Evolutionary conservation across 805 yeast species (phyloP), one percentile per base, ranked within the genome.

Genomic region (Suhomyces pyralidae): DNA sequence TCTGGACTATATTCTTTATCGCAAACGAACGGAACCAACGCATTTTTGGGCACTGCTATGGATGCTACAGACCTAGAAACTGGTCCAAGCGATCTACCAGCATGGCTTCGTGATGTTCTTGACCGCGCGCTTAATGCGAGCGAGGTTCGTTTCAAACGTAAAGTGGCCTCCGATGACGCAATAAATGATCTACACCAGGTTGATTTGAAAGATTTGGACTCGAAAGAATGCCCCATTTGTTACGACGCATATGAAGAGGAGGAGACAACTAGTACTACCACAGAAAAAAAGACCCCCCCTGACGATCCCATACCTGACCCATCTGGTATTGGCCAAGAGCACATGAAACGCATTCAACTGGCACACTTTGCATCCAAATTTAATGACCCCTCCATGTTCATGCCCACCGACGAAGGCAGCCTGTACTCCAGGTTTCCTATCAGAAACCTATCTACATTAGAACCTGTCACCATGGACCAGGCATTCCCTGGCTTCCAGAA

Each of bases 151-250:
- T 30, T 45, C 9, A 59, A 55, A 51, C 58, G 58, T 28, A 65
- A 65, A 51, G 64, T 60, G 32, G 77, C 78, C 7, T 70, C 77
- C 3, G 70, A 66, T 8, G 75, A 71, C 40, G 78, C 77, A 20
- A 73, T 74, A 24, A 71, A 64, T 12, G 68, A 69, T 22, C 59
- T 74, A 38, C 56, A 58, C 38, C 63, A 56, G 14, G 66, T 69
- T 12, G 66, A 61, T 20, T 12, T 53, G 10, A 55, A 49, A 5
- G 51, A 47, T 2, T 38, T 66, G 40, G 56, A 55, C 4, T 59
- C 60, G 19, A 57, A 55, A 24, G 68, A 66, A 6, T 74, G 79
- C 53, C 76, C 79, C 2, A 74, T 74, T 17, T 74, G 79, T 60
- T 74, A 71, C 55, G 79, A 74, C 17, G 49, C 62, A 7, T 73